Conservation (phyloP, 768 basidiomycete genomes). For the Mycena albidolilacea region DNA sequence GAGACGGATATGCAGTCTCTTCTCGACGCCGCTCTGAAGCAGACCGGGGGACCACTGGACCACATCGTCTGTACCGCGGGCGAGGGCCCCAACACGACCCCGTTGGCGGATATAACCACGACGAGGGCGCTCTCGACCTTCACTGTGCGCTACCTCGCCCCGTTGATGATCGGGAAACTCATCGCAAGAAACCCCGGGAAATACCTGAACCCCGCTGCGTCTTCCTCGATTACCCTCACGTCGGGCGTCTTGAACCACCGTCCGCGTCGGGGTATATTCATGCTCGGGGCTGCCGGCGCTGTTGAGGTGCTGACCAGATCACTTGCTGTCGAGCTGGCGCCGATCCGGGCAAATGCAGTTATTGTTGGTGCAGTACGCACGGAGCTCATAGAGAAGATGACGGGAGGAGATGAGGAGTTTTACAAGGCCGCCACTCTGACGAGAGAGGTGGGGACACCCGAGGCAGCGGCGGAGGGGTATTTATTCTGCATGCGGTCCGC, state of each 20-base stretch:
- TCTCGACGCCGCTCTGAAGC: background rate
- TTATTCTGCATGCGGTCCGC: background rate
- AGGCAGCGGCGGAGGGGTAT: background rate
- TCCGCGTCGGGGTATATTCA: background rate
- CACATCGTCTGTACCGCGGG: background rate
- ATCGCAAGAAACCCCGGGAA: background rate
- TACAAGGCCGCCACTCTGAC: background rate
- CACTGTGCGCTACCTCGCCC: background rate
- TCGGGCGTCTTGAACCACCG: background rate
- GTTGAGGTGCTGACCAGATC: background rate
- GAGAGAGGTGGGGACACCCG: background rate
- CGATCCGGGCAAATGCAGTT: background rate
- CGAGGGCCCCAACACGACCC: background rate
- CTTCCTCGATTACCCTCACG: background rate
- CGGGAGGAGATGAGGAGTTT: background rate
- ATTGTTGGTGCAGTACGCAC: background rate
- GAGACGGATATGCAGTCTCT: background rate
- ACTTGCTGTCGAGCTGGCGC: background rate
- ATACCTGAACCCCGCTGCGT: background rate
- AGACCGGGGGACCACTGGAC: background rate
- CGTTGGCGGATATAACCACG: background rate
- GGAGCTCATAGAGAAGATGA: background rate
- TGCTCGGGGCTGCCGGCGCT: background rate
- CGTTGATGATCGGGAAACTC: background rate
- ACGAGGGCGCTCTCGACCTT: background rate